phyloP scores from a whole-genome alignment of 257 asterid genomes.

The Fraxinus quadrangulata region DNA sequence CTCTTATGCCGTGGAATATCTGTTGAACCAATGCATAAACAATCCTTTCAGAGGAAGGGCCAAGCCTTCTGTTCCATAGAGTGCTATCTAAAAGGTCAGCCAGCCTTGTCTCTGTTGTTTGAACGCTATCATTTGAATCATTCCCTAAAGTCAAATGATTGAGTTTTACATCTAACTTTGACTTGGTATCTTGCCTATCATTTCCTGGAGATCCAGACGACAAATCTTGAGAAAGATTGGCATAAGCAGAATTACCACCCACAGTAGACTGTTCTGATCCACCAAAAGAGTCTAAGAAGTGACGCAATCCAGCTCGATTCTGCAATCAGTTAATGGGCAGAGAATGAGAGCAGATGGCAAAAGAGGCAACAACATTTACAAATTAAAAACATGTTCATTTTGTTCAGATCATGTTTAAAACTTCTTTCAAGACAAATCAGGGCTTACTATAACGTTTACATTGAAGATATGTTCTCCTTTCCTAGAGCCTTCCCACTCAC shows the following conservation, averaged over 20 bases:
- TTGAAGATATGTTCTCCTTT: too few relatives aligned
- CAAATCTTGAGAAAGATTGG: constrained; percentile 59
- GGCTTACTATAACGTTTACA: background rate
- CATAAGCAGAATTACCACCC: constrained; percentile 43
- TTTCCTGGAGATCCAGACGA: constrained; percentile 50
- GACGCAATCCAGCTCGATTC: constrained; percentile 95
- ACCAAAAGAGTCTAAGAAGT: constrained; percentile 92
- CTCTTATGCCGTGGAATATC: constrained; percentile 95
- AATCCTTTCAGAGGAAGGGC: constrained; percentile 92
- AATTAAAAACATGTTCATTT: constrained; percentile 6
- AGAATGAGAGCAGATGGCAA: constrained; percentile 16
- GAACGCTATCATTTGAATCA: constrained; percentile 50
- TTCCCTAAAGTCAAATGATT: constrained; percentile 63
- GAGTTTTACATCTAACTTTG: constrained; percentile 67
- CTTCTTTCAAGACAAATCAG: background rate
- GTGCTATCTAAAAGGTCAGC: constrained; percentile 97
- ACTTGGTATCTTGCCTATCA: constrained; percentile 68
- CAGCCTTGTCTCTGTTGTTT: constrained; percentile 83
- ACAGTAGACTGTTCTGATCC: constrained; percentile 71
- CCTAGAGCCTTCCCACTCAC: too few relatives aligned
- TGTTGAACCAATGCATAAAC: constrained; percentile 96
- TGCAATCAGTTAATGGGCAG: constrained; percentile 35
- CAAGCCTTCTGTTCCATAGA: constrained; percentile 96
- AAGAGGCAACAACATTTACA: constrained; percentile 2
- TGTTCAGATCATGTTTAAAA: background rate